phyloP scores from a whole-genome alignment of 768 basidiomycete species.

The Termitomyces sp. region DNA sequence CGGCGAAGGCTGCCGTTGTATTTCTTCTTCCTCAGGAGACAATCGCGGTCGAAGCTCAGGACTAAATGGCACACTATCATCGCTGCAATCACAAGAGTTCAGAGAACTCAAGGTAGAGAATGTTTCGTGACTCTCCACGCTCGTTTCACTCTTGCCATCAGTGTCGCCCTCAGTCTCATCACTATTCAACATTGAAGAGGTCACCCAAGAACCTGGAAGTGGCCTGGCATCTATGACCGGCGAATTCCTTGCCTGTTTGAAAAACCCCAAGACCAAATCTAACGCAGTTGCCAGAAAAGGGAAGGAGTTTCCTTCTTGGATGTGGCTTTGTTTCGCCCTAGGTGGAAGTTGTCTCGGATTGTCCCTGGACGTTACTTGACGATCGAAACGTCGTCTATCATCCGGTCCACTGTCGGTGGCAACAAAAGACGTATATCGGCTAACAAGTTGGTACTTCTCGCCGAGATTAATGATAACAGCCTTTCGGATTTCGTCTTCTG shows the following conservation, averaged over 20 bases:
- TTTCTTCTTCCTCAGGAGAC: conserved; percentile 16
- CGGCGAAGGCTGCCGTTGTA: conserved; percentile 28
- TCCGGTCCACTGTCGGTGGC: conserved; percentile 38
- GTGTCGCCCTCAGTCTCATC: conserved; percentile 19
- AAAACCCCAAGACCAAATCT: background rate
- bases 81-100: conserved; percentile 30
- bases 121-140: conserved; percentile 22
- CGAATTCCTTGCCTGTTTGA: background rate
- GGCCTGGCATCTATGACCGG: background rate
- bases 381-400: conserved; percentile 1
- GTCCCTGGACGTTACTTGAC: background rate
- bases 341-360: background rate
- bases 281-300: background rate
- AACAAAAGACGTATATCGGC: conserved; percentile 50
- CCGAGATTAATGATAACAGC: conserved; percentile 47
- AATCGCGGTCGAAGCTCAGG: conserved; percentile 16
- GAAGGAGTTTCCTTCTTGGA: background rate
- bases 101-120: conserved; percentile 49
- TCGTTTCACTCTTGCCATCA: conserved; percentile 1
- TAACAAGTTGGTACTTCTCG: conserved; percentile 45
- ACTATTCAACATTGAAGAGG: conserved; percentile 11
- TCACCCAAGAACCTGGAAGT: conserved; percentile 19
- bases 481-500: conserved; percentile 30
- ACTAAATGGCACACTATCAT: conserved; percentile 26
- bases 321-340: background rate